A percentile compares a stretch with the other conserved stretches of the same genome.
phyloP scores from a whole-genome alignment of 208 protist genomes.

The Leptomonas pyrrhocoris region DNA sequence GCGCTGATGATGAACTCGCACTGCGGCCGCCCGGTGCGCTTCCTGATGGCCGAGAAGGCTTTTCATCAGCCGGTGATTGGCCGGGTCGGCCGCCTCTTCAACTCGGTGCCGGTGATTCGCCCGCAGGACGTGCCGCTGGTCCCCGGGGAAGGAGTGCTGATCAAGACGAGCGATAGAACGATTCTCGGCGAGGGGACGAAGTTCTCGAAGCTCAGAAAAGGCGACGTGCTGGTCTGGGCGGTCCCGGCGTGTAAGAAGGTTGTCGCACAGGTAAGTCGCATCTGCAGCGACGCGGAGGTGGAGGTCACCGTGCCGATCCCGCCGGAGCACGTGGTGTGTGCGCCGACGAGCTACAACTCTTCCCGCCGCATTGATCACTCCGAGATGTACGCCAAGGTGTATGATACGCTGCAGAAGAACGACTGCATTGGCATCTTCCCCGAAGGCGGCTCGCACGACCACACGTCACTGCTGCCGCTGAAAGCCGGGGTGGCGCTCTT shows the following conservation, averaged over 20 bases:
- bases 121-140: constrained; percentile 88
- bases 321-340: constrained; percentile 43
- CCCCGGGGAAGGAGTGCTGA: constrained; percentile 57
- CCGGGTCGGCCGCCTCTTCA: constrained; percentile 79
- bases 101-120: constrained; percentile 92
- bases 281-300: constrained; percentile 73
- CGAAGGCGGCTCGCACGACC: constrained; percentile 96
- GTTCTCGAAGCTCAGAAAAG: constrained; percentile 69
- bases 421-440: constrained; percentile 96
- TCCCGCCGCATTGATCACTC: constrained; percentile 92
- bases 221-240: constrained; percentile 80
- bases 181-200: constrained; percentile 72
- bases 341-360: constrained; percentile 67
- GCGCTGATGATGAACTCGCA: constrained; percentile 90
- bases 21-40: constrained; percentile 78
- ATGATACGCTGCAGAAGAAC: constrained; percentile 80
- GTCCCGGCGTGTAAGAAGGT: constrained; percentile 44
- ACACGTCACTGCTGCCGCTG: constrained; percentile 93
- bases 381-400: constrained; percentile 90
- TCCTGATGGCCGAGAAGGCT: constrained; percentile 94
- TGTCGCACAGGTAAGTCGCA: constrained; percentile 65
- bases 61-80: constrained; percentile 85
- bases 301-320: constrained; percentile 78
- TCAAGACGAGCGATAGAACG: constrained; percentile 43
- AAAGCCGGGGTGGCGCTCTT: constrained; percentile 95